phyloP scores from a whole-genome alignment of 1,139 yeast genomes.

The Hyphopichia wangnamkhiaoensis region DNA sequence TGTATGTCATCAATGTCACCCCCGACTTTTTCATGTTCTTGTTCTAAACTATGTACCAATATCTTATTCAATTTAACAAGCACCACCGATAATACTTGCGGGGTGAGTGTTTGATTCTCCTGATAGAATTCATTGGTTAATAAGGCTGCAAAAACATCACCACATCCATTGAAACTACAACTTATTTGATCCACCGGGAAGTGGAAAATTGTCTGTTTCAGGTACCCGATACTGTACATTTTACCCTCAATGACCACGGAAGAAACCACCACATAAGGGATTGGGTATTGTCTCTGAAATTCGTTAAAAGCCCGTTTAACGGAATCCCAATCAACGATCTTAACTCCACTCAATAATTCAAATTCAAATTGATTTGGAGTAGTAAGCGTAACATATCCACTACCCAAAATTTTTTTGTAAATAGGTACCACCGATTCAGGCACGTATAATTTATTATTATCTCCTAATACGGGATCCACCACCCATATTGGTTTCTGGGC shows the following conservation, averaged over 20 bases:
- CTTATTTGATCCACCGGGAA: constrained; percentile 33
- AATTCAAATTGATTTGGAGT: constrained; percentile 47
- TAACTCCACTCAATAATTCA: constrained; percentile 29
- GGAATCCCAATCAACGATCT: constrained; percentile 22
- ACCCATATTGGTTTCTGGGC: constrained; percentile 26
- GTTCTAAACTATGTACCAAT: constrained; percentile 26
- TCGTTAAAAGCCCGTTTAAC: constrained; percentile 20
- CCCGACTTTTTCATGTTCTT: constrained; percentile 18
- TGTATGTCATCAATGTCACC: constrained; percentile 12
- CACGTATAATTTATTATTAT: constrained; percentile 40
- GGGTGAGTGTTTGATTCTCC: constrained; percentile 21
- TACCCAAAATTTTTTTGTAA: constrained; percentile 24
- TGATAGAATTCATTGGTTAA: constrained; percentile 34
- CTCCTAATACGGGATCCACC: constrained; percentile 45
- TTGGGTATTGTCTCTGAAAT: constrained; percentile 22
- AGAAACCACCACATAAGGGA: constrained; percentile 35
- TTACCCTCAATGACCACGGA: constrained; percentile 31
- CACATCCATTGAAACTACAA: constrained; percentile 47
- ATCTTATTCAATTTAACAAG: constrained; percentile 31
- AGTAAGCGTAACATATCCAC: constrained; percentile 32
- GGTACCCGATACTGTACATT: constrained; percentile 38
- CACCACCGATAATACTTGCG: constrained; percentile 27
- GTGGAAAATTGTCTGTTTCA: constrained; percentile 19
- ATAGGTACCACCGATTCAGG: constrained; percentile 33
- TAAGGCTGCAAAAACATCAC: constrained; percentile 46